Percentiles rank a stretch among this genome's conserved stretches.
Evolutionary conservation across 164 flowering plant genomes (phyloP).

Genomic region (Stephania yunnanensis): DNA sequence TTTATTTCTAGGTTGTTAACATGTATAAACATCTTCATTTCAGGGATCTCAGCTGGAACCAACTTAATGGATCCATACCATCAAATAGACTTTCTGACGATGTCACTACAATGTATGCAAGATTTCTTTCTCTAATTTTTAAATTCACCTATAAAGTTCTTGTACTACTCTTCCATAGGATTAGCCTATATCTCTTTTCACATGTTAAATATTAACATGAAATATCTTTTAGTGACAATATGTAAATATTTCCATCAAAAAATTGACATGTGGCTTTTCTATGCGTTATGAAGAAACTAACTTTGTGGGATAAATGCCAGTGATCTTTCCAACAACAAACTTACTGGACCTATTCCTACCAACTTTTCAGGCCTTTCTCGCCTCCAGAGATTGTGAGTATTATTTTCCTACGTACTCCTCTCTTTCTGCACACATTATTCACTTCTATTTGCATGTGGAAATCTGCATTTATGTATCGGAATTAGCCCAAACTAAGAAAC

Average conservation of each 20-base stretch:
- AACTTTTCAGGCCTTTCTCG: constrained; percentile 55
- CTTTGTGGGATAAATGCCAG: constrained; percentile 39
- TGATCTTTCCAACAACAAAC: constrained; percentile 54
- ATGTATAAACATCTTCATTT: constrained; percentile 7
- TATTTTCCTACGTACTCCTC: constrained; percentile 3
- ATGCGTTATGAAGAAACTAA: neutral
- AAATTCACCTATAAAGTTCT: neutral
- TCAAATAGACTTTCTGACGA: constrained; percentile 43
- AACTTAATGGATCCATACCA: constrained; percentile 62
- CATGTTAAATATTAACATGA: neutral
- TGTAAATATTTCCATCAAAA: neutral
- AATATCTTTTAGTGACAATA: neutral
- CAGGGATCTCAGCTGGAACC: constrained; percentile 86
- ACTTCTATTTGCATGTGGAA: neutral
- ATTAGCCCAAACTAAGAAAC: no score
- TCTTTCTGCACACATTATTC: neutral
- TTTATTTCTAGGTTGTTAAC: neutral
- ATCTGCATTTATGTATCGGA: neutral
- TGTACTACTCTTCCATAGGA: neutral
- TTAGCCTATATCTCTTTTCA: constrained; percentile 1
- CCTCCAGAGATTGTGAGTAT: constrained; percentile 73
- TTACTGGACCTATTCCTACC: constrained; percentile 62
- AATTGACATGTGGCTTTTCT: neutral
- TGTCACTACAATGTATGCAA: constrained; percentile 70
- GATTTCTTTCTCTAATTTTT: neutral